Conservation (phyloP, 2,329 filamentous ascomycete genomes). For the Keithomyces neogunnii region DNA sequence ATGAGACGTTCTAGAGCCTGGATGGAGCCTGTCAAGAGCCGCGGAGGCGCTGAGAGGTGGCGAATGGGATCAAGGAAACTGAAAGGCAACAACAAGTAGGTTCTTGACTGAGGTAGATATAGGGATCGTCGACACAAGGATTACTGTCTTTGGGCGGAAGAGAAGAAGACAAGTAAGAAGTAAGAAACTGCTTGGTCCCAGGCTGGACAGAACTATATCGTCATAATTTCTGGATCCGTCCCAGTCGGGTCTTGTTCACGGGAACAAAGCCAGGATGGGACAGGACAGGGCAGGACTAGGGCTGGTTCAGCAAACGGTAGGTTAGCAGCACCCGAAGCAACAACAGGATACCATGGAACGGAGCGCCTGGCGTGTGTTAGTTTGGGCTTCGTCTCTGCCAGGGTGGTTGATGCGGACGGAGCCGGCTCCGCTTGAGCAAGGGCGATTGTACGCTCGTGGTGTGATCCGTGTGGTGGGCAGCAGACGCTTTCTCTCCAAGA, state of each 20-base stretch:
- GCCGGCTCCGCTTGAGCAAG: neutral
- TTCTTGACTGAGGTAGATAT: neutral
- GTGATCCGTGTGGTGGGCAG: neutral
- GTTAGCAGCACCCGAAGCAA: neutral
- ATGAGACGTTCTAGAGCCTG: no score
- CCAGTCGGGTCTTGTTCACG: constrained; percentile 3
- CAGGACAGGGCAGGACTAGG: neutral
- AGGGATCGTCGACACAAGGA: neutral
- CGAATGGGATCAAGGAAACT: no score
- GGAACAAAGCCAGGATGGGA: neutral
- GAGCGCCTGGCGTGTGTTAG: neutral
- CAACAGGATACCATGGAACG: neutral
- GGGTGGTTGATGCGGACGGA: neutral
- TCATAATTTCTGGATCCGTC: constrained; percentile 1
- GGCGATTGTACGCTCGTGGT: neutral
- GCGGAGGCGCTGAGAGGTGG: no score
- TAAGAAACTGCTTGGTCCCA: neutral
- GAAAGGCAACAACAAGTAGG: neutral
- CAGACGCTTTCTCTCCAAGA: neutral
- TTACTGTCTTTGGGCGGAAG: neutral
- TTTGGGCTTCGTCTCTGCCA: neutral
- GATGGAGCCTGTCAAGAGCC: no score
- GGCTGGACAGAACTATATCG: neutral
- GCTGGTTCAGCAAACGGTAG: neutral
- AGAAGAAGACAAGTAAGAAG: neutral